Evolutionary conservation across 371 early-diverging fungal genomes (phyloP), one percentile per base, ranked within the genome.

Genomic region (Mortierella sp.): DNA sequence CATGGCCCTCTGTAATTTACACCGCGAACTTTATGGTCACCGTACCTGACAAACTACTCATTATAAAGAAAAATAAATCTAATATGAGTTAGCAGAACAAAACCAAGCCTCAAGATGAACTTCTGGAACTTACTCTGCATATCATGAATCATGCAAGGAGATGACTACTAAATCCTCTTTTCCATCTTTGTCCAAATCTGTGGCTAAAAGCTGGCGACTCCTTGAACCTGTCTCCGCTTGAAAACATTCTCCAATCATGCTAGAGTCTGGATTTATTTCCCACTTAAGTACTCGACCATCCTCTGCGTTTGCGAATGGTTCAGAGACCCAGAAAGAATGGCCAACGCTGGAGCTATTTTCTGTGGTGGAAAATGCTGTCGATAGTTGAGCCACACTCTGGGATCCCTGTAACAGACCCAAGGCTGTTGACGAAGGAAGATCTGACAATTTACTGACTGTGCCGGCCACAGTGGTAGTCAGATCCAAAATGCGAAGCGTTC

Each of bases 131-230:
- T 64, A 64, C 64, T 31, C 51, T 15, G 64, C 64, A 28, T 64
- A 64, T 37, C 53, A 40, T 22, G 64, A 64, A 17, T 64, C 64
- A 26, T 55, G 64, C 26, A 22, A 64, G 7, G 64, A 64, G 9
- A 34, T 55, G 17, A 64, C 29, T 4, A 54, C 15, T 9, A 54
- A 23, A 54, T 54, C 64, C 26, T 53, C 28, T 17, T 64, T 34
- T 17, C 54, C 56, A 19, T 64, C 56, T 8, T 7, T 23, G 9
- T 55, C 29, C 40, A 64, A 13, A 49, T 64, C 55, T 4, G 7
- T 17, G 17, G 23, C 22, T 12, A 64, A 55, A 10, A 64, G 13
- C 7, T 55, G 54, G 6, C 64, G 64, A 28, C 26, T 10, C 26
- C 37, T 53, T 8, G 64, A 64, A 8, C 4, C 37, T 0, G 53